Percentiles rank a stretch among this genome's conserved stretches.
phyloP scores from a whole-genome alignment of 176 grass and related monocot genomes.

The Elaeis guineensis region DNA sequence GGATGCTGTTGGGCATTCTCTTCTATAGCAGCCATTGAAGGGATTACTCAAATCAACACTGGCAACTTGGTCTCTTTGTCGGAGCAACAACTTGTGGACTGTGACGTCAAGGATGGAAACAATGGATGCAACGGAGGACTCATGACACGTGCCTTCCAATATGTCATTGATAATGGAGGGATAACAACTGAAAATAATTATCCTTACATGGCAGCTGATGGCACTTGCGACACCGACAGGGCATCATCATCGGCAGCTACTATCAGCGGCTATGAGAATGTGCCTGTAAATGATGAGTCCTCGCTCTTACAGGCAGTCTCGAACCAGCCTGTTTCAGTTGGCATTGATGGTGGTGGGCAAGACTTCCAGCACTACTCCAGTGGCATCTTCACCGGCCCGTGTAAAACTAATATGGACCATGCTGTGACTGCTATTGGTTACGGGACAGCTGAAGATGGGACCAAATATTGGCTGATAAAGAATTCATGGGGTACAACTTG shows the following conservation, averaged over 20 bases:
- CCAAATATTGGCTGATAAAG: slow-evolving; percentile 42
- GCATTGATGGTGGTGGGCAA: slow-evolving; percentile 42
- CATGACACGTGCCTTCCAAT: too few relatives aligned
- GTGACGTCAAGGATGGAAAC: slow-evolving; percentile 26
- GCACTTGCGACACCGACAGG: too few relatives aligned
- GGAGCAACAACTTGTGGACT: slow-evolving; percentile 73
- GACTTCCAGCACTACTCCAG: slow-evolving; percentile 51
- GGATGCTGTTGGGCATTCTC: too few relatives aligned
- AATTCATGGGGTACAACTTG: too few relatives aligned
- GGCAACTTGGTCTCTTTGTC: slow-evolving; percentile 28
- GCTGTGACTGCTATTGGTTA: slow-evolving; percentile 50
- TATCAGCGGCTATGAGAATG: slow-evolving; percentile 31
- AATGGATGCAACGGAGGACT: slow-evolving; percentile 16
- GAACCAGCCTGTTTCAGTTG: slow-evolving; percentile 13
- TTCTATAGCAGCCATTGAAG: too few relatives aligned
- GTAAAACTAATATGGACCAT: slow-evolving; percentile 50
- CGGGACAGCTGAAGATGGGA: slow-evolving; percentile 21
- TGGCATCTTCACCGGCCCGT: neutral
- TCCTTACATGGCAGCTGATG: too few relatives aligned
- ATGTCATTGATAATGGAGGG: too few relatives aligned
- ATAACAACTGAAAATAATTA: too few relatives aligned
- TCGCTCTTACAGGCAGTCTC: too few relatives aligned
- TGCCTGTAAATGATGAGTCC: slow-evolving; percentile 1
- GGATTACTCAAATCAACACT: too few relatives aligned
- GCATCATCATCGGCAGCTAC: slow-evolving; percentile 1